phyloP scores from a whole-genome alignment of 176 grass and related monocot genomes.

The Lolium perenne region DNA sequence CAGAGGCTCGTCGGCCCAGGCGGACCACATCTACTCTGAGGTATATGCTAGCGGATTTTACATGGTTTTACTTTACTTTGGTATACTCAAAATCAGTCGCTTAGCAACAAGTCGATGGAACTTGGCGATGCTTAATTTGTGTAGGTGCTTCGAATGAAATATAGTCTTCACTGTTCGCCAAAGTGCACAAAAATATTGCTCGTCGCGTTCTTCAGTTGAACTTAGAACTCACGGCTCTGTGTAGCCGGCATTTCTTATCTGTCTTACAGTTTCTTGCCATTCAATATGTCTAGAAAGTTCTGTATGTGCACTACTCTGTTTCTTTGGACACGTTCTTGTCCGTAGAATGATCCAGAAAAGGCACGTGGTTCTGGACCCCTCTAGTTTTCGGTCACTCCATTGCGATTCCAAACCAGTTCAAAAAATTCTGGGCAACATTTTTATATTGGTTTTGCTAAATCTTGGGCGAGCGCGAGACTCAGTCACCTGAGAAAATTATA shows the following conservation, averaged over 20 bases:
- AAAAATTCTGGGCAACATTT: not conserved
- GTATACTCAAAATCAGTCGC: too few species aligned
- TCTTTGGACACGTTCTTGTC: not conserved
- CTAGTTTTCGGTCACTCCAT: not conserved
- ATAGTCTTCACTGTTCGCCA: too few species aligned
- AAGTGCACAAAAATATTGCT: not conserved
- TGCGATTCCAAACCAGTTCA: not conserved
- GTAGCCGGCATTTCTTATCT: not conserved
- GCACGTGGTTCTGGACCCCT: not conserved
- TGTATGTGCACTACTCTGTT: not conserved
- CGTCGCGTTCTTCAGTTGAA: too few species aligned
- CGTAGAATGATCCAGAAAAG: slow-evolving; percentile 11
- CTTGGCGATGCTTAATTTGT: too few species aligned
- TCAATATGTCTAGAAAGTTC: not conserved
- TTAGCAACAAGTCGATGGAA: too few species aligned
- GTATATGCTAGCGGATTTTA: not conserved
- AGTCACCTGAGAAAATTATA: too few species aligned
- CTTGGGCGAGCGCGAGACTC: too few species aligned
- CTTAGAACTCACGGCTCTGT: not conserved
- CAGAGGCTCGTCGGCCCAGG: slow-evolving; percentile 55
- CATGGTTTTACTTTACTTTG: not conserved
- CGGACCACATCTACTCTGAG: slow-evolving; percentile 86
- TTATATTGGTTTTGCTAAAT: not conserved
- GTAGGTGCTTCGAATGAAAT: too few species aligned
- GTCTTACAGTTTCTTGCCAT: not conserved